A percentile compares a stretch with the other conserved stretches of the same genome.
phyloP scores from a whole-genome alignment of 352 stramenopile species.

The Elongisporangium anandrum region DNA sequence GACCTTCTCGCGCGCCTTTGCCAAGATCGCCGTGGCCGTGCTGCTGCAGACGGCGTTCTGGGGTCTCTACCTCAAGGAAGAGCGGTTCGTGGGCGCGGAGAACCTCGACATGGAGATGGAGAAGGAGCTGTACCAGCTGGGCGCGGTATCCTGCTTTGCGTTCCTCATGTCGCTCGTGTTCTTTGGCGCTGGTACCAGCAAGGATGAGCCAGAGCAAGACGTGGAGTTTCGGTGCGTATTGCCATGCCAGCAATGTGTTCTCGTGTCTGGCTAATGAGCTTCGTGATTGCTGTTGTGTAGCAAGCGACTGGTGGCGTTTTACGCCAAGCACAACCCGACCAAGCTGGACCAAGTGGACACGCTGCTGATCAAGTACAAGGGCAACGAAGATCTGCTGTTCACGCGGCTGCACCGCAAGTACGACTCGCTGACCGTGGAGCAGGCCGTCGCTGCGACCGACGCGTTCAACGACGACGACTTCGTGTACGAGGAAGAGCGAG shows the following conservation, averaged over 20 bases:
- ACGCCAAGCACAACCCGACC: conserved; percentile 64
- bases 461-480: conserved; percentile 49
- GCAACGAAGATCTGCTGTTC: conserved; percentile 79
- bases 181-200: conserved; percentile 27
- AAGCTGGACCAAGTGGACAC: conserved; percentile 62
- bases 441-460: conserved; percentile 27
- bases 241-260: too few species aligned
- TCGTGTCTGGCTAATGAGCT: neutral
- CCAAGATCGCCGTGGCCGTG: conserved; percentile 33
- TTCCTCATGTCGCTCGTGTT: conserved; percentile 43
- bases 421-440: conserved; percentile 44
- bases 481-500: conserved; percentile 43
- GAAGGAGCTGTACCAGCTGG: conserved; percentile 38
- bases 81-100: conserved; percentile 20
- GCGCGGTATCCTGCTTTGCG: conserved; percentile 38
- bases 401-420: conserved; percentile 76
- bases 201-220: conserved; percentile 16
- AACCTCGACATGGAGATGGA: conserved; percentile 31
- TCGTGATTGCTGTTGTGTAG: conserved; percentile 17
- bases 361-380: conserved; percentile 68
- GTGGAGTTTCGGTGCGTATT: neutral
- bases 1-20: conserved; percentile 32
- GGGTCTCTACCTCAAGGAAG: conserved; percentile 35
- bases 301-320: conserved; percentile 55
- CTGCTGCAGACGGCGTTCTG: conserved; percentile 53